phyloP scores from a whole-genome alignment of 1,284 basidiomycete species.

The Cutaneotrichosporon dermatis region DNA sequence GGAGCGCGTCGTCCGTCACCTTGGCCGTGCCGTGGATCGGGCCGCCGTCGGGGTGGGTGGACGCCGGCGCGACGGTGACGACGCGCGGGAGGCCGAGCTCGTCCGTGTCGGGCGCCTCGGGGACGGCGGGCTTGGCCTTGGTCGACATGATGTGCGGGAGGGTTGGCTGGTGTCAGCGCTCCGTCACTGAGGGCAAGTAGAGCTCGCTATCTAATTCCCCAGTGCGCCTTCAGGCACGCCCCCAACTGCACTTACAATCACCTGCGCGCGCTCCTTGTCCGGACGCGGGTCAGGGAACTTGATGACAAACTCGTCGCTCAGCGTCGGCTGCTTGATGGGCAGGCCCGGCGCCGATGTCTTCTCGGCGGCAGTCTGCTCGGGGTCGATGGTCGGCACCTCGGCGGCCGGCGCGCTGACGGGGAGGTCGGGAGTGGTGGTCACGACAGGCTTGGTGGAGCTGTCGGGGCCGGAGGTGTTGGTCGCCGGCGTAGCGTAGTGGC shows the following conservation, averaged over 20 bases:
- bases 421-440: slow-evolving; percentile 6
- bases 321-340: slow-evolving; percentile 16
- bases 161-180: slow-evolving; percentile 36
- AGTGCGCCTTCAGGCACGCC: too few relatives aligned
- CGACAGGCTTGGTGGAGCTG: slow-evolving; percentile 18
- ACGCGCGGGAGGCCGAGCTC: slow-evolving; percentile 40
- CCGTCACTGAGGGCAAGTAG: too few relatives aligned
- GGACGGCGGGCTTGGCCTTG: neutral
- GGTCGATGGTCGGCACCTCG: slow-evolving; percentile 8
- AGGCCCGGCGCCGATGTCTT: slow-evolving; percentile 38
- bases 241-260: slow-evolving; percentile 26
- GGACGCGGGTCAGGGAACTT: slow-evolving; percentile 20
- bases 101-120: too few relatives aligned
- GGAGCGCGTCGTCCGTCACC: neutral
- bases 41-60: slow-evolving; percentile 61
- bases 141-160: slow-evolving; percentile 43
- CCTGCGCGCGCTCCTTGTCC: slow-evolving; percentile 23
- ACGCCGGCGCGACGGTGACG: slow-evolving; percentile 63
- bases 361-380: slow-evolving; percentile 12
- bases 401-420: slow-evolving; percentile 6
- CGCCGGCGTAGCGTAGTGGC: slow-evolving; percentile 20
- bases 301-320: slow-evolving; percentile 5
- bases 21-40: slow-evolving; percentile 53
- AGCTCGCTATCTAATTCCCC: too few relatives aligned
- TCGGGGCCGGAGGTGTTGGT: slow-evolving; percentile 22